Conservation (phyloP, 1,139 yeast genomes). For the Meyerozyma athensensis region DNA sequence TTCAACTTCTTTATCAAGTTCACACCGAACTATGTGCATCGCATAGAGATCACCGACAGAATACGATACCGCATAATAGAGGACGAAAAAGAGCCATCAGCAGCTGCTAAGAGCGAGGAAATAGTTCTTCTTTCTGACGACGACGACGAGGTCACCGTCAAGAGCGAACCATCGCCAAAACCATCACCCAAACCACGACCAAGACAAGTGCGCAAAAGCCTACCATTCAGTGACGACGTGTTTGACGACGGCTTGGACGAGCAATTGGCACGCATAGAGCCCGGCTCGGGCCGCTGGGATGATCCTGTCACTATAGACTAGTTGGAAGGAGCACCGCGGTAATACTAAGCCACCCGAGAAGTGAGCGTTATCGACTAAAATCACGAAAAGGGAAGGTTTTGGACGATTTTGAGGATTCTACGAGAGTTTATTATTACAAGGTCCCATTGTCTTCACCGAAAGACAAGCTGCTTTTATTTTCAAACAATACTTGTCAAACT, state of each 20-base stretch:
- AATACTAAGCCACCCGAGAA: no score
- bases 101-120: constrained; percentile 15
- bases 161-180: not conserved
- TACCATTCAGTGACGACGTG: constrained; percentile 10
- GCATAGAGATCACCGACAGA: constrained; percentile 36
- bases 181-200: not conserved
- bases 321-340: no score
- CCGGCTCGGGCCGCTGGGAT: constrained; percentile 36
- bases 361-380: no score
- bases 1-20: constrained; percentile 40
- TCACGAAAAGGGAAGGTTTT: no score
- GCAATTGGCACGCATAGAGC: constrained; percentile 9
- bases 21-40: constrained; percentile 31
- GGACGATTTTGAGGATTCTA: no score
- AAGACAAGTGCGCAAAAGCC: constrained; percentile 2
- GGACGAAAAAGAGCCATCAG: constrained; percentile 13
- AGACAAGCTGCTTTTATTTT: no score
- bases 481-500: no score
- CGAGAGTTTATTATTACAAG: no score
- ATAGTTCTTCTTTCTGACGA: constrained; percentile 28
- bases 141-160: constrained; percentile 13
- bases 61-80: constrained; percentile 33
- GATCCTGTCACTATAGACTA: constrained; percentile 33
- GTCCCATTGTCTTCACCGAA: no score
- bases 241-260: constrained; percentile 24